Evolutionary conservation across 1,284 basidiomycete genomes (phyloP), one percentile per base, ranked within the genome.

Genomic region (Grifola frondosa): DNA sequence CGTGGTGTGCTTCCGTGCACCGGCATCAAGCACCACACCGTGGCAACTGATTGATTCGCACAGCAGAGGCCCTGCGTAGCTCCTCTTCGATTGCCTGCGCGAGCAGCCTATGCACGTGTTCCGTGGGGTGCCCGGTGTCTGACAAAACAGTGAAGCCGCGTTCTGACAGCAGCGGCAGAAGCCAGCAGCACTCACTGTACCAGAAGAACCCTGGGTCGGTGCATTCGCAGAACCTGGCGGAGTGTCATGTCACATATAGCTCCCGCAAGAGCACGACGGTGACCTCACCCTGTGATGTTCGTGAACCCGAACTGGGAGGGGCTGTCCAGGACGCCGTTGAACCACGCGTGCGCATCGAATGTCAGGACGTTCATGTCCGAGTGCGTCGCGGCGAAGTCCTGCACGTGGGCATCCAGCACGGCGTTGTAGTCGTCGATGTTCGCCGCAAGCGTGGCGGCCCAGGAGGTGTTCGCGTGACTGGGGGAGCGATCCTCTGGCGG

Each of bases 291-390:
- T n/a, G 75, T 77, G 3, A 66, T 66, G 48, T 79, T 73, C 26
- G 57, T 70, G 55, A 80, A 79, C 10, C 75, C 75, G 51, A 63
- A 73, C 12, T 47, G 25, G 23, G 37, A 47, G 3, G 72, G 63
- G 42, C 69, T 57, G 50, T 78, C 71, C 16, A 80, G 64, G 2
- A 76, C 59, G 5, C 43, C 49, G 49, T 68, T 73, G 61, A 78
- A 78, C 70, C 70, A 74, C 8, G 62, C 49, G 54, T 78, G 66
- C 13, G 76, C 68, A 54, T 80, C 77, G 54, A 79, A 79, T 5
- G 65, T 62, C 49, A 78, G 59, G 6, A 75, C 65, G 22, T 56
- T 66, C 12, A 71, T 61, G 47, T 67, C 61, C 19, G 61, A 59
- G 57, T 77, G 69, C 13, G 58, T 46, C 10, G 42, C 34, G 6